Base-by-base conservation (phyloP, 2,329 filamentous ascomycete genomes). In the Exophiala dermatitidis region DNA sequence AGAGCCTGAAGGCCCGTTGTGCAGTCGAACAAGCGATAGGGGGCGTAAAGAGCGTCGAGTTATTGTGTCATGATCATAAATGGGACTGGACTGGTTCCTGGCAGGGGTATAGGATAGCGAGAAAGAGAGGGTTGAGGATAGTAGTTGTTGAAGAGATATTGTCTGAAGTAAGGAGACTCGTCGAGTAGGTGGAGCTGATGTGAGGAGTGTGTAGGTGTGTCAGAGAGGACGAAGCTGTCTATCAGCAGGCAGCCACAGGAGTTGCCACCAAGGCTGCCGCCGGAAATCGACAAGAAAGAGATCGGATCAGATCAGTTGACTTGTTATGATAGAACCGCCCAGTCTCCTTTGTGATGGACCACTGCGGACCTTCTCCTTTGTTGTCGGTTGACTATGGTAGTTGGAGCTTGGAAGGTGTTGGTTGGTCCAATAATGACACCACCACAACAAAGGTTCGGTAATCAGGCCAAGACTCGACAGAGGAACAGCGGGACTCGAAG, bases 1-100 rank as follows among this genome's bases (percentile, higher is more conserved):
- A 57, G 60, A 63, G 61, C 60, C 49, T 55, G 37, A n/a, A 49
- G 50, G 60, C 61, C 58, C 61, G 58, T 62, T 60, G 60, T 60
- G 47, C 56, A 59, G 52, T 62, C 60, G 60, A 63, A 57, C 54
- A 52, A 52, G 59, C 52, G 50, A 49, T 32, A 49, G 45, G 51
- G 5, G 19, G 36, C 53, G 53, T 56, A 62, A 50, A 54, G 61
- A 62, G 47, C 51, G 61, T 60, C 40, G 56, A 41, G 47, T 59
- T 61, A 61, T 58, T 58, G 57, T 38, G 51, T 60, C 57, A 61
- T 61, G 53, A 32, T 59, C 44, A 51, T 28, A 57, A 19, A 19
- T 19, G 19, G 48, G 33, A 40, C 19, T 28, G 50, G 56, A 46
- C 53, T 60, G 56, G 52, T 54, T 57, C 53, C 53, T 19, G 56